A percentile compares a stretch with the other conserved stretches of the same genome.
Evolutionary conservation across 176 grass and related monocot genomes (phyloP).

Genomic region (Zoysia japonica): DNA sequence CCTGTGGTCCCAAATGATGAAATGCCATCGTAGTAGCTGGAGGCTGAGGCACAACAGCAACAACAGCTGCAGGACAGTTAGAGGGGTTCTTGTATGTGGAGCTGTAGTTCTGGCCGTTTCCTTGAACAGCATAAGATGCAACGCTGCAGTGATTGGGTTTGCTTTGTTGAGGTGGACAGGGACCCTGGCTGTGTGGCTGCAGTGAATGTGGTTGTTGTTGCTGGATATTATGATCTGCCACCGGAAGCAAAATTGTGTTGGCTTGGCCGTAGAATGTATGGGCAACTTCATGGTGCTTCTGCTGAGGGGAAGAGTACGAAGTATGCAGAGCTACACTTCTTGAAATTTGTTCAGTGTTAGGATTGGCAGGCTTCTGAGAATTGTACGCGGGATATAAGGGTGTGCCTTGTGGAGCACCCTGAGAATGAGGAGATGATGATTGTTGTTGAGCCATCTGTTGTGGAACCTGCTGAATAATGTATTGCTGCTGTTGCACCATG

Average conservation of each 20-base stretch:
- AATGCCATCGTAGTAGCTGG: slow-evolving; percentile 39
- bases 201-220: slow-evolving; percentile 49
- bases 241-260: slow-evolving; percentile 55
- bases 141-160: slow-evolving; percentile 58
- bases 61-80: slow-evolving; percentile 46
- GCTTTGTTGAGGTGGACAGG: slow-evolving; percentile 50
- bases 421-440: slow-evolving; percentile 54
- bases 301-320: slow-evolving; percentile 58
- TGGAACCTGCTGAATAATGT: slow-evolving; percentile 51
- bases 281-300: slow-evolving; percentile 61
- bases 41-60: slow-evolving; percentile 57
- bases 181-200: slow-evolving; percentile 41
- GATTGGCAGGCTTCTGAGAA: slow-evolving; percentile 63
- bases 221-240: slow-evolving; percentile 45
- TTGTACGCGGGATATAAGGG: slow-evolving; percentile 68
- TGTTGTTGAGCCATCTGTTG: slow-evolving; percentile 53
- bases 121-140: slow-evolving; percentile 66
- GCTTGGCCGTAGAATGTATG: slow-evolving; percentile 65
- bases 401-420: slow-evolving; percentile 59
- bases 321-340: slow-evolving; percentile 50
- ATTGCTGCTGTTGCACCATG: slow-evolving; percentile 52
- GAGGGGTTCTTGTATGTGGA: slow-evolving; percentile 49
- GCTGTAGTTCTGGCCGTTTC: slow-evolving; percentile 52
- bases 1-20: slow-evolving; percentile 49
- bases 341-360: slow-evolving; percentile 56